Conservation (phyloP, 2,329 filamentous ascomycete genomes). For the Pyrenophora teres region DNA sequence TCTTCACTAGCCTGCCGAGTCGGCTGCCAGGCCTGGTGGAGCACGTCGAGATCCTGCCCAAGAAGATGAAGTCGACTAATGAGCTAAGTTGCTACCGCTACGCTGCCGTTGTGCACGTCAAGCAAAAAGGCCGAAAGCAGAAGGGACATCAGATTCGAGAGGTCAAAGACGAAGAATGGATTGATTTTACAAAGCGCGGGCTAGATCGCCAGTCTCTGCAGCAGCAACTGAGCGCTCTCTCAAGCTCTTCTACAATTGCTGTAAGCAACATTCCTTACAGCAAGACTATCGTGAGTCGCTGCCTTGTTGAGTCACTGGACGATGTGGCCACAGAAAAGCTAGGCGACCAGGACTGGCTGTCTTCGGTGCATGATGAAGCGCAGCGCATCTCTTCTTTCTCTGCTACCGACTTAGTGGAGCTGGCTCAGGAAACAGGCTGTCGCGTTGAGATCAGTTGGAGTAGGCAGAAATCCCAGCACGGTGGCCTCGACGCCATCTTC, state of each 20-base stretch:
- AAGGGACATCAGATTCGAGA: neutral
- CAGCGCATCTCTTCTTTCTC: neutral
- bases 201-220: neutral
- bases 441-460: too few species aligned
- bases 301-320: neutral
- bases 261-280: too few species aligned
- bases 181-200: neutral
- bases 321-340: neutral
- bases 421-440: neutral
- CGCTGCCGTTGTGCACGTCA: too few species aligned
- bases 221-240: too few species aligned
- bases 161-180: neutral
- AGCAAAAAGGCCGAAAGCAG: neutral
- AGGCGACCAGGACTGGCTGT: neutral
- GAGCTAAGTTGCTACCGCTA: too few species aligned
- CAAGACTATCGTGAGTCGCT: too few species aligned
- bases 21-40: neutral
- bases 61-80: too few species aligned
- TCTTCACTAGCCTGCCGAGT: slow-evolving; percentile 5
- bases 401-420: neutral
- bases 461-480: too few species aligned
- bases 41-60: too few species aligned
- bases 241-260: too few species aligned
- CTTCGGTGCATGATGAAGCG: neutral
- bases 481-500: too few species aligned